phyloP scores from a whole-genome alignment of 495 filamentous ascomycete species.

The Trichoderma gamsii region DNA sequence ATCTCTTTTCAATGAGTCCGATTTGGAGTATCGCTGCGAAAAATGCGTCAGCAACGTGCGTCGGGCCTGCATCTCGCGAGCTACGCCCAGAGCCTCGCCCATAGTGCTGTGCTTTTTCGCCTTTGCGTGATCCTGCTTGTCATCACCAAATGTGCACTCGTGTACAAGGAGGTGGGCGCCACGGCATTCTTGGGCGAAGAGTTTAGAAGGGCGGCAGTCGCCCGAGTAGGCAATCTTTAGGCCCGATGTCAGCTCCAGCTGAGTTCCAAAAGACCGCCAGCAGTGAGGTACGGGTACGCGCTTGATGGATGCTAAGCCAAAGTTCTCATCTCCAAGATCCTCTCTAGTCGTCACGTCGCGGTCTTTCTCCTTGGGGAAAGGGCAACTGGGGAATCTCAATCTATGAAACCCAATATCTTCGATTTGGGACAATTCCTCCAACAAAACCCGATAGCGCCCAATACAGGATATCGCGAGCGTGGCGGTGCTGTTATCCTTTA shows the following conservation, averaged over 20 bases:
- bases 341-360: neutral
- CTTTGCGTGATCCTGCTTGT: constrained; percentile 65
- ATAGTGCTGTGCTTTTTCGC: constrained; percentile 90
- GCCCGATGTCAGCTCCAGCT: constrained; percentile 66
- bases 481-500: constrained; percentile 12
- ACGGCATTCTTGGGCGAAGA: constrained; percentile 63
- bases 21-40: constrained; percentile 89
- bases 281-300: constrained; percentile 71
- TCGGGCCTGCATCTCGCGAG: constrained; percentile 66
- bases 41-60: constrained; percentile 86
- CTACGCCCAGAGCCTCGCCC: constrained; percentile 74
- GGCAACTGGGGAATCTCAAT: constrained; percentile 27
- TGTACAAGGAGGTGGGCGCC: constrained; percentile 81
- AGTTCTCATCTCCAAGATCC: constrained; percentile 15
- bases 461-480: constrained; percentile 23
- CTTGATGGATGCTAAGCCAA: constrained; percentile 46
- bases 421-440: constrained; percentile 69
- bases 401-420: constrained; percentile 68
- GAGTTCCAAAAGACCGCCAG: constrained; percentile 65
- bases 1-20: constrained; percentile 29
- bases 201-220: constrained; percentile 72
- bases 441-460: constrained; percentile 57
- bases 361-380: constrained; percentile 13
- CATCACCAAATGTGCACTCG: constrained; percentile 92
- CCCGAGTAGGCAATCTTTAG: constrained; percentile 91